Evolutionary conservation across 2,329 filamentous ascomycete genomes (phyloP).

Genomic region (Penicillium sp.): DNA sequence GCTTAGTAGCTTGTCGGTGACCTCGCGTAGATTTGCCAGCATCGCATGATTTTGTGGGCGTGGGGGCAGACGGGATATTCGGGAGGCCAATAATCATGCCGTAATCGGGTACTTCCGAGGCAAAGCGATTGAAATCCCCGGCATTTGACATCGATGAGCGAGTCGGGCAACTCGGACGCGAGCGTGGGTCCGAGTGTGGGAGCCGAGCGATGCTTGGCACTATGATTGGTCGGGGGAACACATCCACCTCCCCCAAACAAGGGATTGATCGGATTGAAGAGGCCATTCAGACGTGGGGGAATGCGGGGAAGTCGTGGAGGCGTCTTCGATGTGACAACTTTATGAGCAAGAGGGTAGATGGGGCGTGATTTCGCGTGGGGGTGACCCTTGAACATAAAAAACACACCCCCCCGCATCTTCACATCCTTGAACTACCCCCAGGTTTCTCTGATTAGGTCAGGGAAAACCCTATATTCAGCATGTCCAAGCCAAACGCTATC

Average conservation of each 20-base stretch:
- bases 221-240: background rate
- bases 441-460: background rate
- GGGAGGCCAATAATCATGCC: background rate
- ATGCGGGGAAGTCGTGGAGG: conserved; percentile 17
- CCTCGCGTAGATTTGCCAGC: too few relatives aligned
- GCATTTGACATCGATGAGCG: background rate
- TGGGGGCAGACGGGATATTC: background rate
- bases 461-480: background rate
- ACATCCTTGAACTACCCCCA: background rate
- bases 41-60: too few relatives aligned
- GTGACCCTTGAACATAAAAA: conserved; percentile 8
- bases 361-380: conserved; percentile 8
- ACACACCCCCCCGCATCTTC: background rate
- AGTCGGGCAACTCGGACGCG: background rate
- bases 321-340: background rate
- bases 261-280: background rate
- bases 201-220: background rate
- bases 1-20: too few relatives aligned
- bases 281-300: conserved; percentile 14
- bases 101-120: background rate
- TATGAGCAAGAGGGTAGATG: background rate
- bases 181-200: background rate
- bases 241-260: background rate
- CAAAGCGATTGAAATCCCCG: background rate
- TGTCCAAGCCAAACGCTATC: conserved; percentile 21